Evolutionary conservation across 371 early-diverging fungal genomes (phyloP).

Genomic region (Zychaea mexicana): DNA sequence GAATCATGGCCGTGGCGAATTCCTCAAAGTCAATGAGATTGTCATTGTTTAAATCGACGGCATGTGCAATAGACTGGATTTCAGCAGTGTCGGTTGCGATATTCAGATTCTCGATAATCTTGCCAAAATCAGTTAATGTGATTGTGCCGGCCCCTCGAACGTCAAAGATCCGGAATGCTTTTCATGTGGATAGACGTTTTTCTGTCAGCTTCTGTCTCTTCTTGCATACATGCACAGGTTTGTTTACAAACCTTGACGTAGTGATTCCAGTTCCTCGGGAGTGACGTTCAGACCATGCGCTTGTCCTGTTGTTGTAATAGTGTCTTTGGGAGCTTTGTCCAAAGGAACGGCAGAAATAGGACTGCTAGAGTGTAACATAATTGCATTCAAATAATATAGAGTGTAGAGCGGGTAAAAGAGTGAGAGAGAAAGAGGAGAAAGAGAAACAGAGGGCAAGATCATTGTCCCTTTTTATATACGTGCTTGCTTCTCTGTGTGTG

Average conservation of each 20-base stretch:
- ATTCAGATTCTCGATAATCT: conserved; percentile 72
- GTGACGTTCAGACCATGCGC: conserved; percentile 4
- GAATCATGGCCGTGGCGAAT: conserved; percentile 67
- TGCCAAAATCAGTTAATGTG: conserved; percentile 58
- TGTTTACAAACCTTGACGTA: conserved; percentile 14
- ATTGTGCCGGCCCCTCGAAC: conserved; percentile 59
- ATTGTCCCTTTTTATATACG: too few species aligned
- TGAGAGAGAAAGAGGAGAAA: neutral
- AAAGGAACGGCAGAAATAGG: neutral
- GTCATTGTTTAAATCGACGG: conserved; percentile 48
- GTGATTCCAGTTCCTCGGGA: conserved; percentile 19
- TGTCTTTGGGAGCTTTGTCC: conserved; percentile 4
- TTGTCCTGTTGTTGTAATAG: neutral
- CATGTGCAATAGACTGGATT: conserved; percentile 57
- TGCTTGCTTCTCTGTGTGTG: too few species aligned
- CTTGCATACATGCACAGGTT: too few species aligned
- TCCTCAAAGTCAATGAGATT: conserved; percentile 67
- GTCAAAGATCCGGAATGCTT: conserved; percentile 70
- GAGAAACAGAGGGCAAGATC: too few species aligned
- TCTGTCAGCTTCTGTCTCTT: too few species aligned
- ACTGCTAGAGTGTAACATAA: conserved; percentile 4
- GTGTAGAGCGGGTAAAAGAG: neutral
- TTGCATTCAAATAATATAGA: neutral
- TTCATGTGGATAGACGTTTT: too few species aligned
- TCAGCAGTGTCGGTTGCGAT: conserved; percentile 69